Evolutionary conservation across 352 stramenopile species (phyloP), one percentile per base, ranked within the genome.

Genomic region (Elongisporangium undulatum): DNA sequence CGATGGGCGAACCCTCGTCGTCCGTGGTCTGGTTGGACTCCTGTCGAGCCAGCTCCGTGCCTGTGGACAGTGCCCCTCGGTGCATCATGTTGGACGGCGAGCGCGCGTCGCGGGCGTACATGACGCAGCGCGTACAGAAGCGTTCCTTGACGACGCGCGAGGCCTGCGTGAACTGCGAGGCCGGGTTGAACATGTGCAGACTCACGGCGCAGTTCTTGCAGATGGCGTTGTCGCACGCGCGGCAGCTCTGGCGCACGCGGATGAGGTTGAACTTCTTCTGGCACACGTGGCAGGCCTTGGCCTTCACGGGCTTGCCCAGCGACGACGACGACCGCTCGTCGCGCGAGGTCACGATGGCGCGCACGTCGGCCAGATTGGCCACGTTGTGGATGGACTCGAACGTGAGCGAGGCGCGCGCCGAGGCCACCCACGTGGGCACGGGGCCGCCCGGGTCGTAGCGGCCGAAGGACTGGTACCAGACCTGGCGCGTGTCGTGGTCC

Each of bases 201-300:
- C 55, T 39, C 3, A 69, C 49, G 49, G 59, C 66, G 52, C 82
- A 91, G 17, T 70, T 70, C 17, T 72, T 77, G 55, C 81, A 90
- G 63, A 90, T 85, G 53, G 89, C 81, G 56, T 90, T 79, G 16
- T 81, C 83, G 20, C 83, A 92, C 79, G 89, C 87, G 17, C 83
- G 83, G 51, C 83, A 91, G 61, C 90, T 79, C 56, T 92, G 83
- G 2, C 83, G 81, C 21, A 85, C 78, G 26, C 76, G 70, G 29
- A 90, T 62, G 51, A 87, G 71, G 1, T 77, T 66, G 49, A 91
- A 88, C 55, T 74, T 87, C 65, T 88, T 90, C 56, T 88, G 79
- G 51, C 82, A 91, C 55, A 84, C 76, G 54, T 75, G 84, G 56
- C 74, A 87, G 10, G 74, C 69, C 61, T 87, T 89, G 26, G 78